A percentile compares a stretch with the other conserved stretches of the same genome.
These are phyloP conservation scores for Phytophthora melonis DNA, from an alignment of 352 stramenopile species.

Conservation along the genomic window DNA sequence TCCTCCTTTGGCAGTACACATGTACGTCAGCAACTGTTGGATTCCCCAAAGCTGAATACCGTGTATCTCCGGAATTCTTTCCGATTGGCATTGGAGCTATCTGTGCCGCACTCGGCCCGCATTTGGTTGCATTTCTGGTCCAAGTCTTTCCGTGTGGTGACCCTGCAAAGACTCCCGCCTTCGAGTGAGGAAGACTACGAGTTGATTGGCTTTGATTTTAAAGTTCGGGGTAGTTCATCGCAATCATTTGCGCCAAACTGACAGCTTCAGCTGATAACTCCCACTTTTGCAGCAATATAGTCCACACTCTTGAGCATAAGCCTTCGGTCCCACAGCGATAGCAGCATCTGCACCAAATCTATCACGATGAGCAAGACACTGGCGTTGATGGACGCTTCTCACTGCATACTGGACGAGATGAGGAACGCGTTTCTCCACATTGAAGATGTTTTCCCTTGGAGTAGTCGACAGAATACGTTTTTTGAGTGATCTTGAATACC, in stretches of 20 bases:
- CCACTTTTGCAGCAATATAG: constrained; percentile 16
- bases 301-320: constrained; percentile 25
- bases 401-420: constrained; percentile 50
- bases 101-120: background rate
- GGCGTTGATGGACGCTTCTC: constrained; percentile 31
- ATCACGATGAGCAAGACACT: constrained; percentile 39
- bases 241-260: constrained; percentile 7
- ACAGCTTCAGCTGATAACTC: constrained; percentile 12
- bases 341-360: constrained; percentile 39
- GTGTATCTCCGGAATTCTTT: no score
- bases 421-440: constrained; percentile 56
- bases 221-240: constrained; percentile 12
- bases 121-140: background rate
- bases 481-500: constrained; percentile 18
- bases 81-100: background rate
- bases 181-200: background rate
- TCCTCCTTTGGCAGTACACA: no score
- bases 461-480: constrained; percentile 20
- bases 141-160: background rate
- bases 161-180: background rate
- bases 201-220: background rate
- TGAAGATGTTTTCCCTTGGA: constrained; percentile 45
- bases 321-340: constrained; percentile 35
- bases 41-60: no score
- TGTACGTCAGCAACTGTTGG: no score